Base-by-base conservation (phyloP, 805 yeast species). In the Sugiyamaella chiloensis region DNA sequence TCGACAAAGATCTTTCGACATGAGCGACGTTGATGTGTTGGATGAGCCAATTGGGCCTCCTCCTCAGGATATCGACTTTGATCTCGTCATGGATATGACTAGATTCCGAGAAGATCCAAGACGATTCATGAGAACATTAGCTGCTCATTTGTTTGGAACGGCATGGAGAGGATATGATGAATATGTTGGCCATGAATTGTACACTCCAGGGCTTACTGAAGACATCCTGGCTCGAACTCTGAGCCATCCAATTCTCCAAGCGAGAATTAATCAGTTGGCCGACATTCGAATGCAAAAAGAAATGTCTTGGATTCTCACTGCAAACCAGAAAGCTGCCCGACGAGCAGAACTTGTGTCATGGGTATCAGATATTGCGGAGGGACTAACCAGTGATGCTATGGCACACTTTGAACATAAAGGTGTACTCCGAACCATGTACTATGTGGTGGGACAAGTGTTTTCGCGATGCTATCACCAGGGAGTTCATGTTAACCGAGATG, bases 381-480 rank as follows among this genome's bases (percentile, higher is more conserved):
- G 54, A 29, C 59, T 67, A 29, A 61, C 64, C 17, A 56, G 52
- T 14, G 56, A 60, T 40, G 64, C 67, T 55, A 56, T 67, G 58
- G 67, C 70, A 53, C 54, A 58, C 19, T 67, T 67, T 42, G 62
- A 64, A 23, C 57, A 56, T 51, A 56, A 60, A 42, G 24, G 52
- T 12, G 53, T 61, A 2, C 58, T 66, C 40, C 57, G 65, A 29
- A 45, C 62, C 31, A 57, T 62, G 46, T 68, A 67, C 50, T 69
- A 61, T 45, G 54, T 65, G 20, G 65, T 66, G 23, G 67, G 68
- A 40, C 72, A 70, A 52, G 55, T 65, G 8, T 60, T 71, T 19
- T 58, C 66, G 3, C 56, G 73, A 6, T 59, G 71, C 29, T 70
- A 70, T 53, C 64, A 66, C 52, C 73, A 70, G 52, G 74, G 74